Base-by-base conservation (phyloP, 179 eudicot genomes). In the Spergularia azorica region DNA sequence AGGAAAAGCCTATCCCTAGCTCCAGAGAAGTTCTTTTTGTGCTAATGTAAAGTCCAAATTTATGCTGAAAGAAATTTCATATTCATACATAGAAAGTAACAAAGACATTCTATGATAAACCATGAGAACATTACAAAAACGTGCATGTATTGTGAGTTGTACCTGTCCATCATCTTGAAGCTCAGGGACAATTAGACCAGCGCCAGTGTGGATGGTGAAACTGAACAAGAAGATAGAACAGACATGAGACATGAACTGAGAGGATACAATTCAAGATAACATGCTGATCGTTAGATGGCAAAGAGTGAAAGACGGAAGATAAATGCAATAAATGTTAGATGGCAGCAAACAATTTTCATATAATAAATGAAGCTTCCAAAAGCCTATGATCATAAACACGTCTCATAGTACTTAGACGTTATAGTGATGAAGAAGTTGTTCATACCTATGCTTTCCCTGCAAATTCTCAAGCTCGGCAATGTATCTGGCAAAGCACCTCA, bases 161-260 rank as follows among this genome's bases (percentile, higher is more conserved):
- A 96, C 98, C 97, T 94, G 79, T 51, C 92, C 94, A 76, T 94
- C 97, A 9, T 86, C 94, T 89, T 94, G 99, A 79, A 93, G 87
- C 84, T 94, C 98, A 70, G 98, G 99, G 79, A 96, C 84, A 82
- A 96, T 96, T 67, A 96, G 83, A 74, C 99, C 99, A 79, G 99
- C 99, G 82, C 99, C 99, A 39, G 99, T 96, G 73, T 94, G 96
- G 74, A 96, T 83, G 4, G 93, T 96, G 83, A 94, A 96, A 84
- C 99, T 96, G 91, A 65, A 76, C 16, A 17, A 74, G 58, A 69
- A 50, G 41, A 78, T 56, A 76, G 54, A 59, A 78, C 18, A 75
- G 54, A 41, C 62, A 76, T 71, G 63, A 66, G 75, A 74, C 48
- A 41, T 8, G 69, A 46, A 58, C 67, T n/a, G 46, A 26, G 14